phyloP scores from a whole-genome alignment of 768 basidiomycete genomes.

The Calocera viscosa region DNA sequence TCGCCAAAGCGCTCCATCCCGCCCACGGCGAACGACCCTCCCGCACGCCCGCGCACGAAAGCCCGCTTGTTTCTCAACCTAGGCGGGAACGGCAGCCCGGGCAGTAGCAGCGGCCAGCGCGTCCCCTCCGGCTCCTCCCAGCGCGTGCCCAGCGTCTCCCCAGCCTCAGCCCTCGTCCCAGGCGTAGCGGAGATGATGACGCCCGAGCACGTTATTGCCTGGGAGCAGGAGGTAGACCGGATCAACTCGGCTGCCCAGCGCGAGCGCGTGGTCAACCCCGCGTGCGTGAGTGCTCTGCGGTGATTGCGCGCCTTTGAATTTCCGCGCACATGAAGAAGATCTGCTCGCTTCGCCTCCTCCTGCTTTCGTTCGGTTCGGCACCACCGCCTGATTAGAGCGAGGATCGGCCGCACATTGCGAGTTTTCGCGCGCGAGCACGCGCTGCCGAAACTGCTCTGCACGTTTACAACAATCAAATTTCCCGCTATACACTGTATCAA shows the following conservation, averaged over 20 bases:
- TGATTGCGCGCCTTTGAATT: background rate
- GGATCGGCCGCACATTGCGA: no score
- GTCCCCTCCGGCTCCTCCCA: slow-evolving; percentile 58
- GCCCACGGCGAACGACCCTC: slow-evolving; percentile 3
- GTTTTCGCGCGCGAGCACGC: no score
- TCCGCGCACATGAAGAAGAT: no score
- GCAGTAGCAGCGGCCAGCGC: slow-evolving; percentile 54
- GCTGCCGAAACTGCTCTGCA: no score
- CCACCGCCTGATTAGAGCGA: no score
- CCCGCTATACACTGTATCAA: background rate
- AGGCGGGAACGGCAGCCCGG: slow-evolving; percentile 55
- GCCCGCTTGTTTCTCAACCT: slow-evolving; percentile 41
- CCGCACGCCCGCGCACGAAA: background rate
- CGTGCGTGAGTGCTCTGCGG: background rate
- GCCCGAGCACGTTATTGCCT: background rate
- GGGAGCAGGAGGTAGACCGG: background rate
- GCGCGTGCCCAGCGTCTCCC: slow-evolving; percentile 28
- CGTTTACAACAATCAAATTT: no score
- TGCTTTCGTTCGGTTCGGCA: no score
- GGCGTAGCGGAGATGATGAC: slow-evolving; percentile 1
- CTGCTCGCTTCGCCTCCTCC: no score
- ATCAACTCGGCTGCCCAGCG: background rate
- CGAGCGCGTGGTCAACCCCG: background rate
- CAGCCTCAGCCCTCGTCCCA: slow-evolving; percentile 5
- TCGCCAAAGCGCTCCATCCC: background rate